A percentile compares a stretch with the other conserved stretches of the same genome.
These are phyloP conservation scores for Rhizopogon vulgaris DNA, from an alignment of 768 basidiomycete genomes.

Conservation along the genomic window DNA sequence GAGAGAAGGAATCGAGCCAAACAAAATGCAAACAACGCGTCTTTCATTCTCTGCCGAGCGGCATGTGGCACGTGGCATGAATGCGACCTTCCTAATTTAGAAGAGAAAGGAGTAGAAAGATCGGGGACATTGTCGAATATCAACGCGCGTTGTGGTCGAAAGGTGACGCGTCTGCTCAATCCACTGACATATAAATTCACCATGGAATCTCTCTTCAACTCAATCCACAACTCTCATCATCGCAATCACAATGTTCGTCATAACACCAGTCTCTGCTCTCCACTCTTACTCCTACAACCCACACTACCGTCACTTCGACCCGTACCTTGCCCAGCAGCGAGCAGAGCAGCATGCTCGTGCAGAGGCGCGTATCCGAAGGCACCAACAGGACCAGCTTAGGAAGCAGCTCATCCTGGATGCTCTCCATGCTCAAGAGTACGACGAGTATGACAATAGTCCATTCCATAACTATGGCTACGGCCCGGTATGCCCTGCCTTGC, in stretches of 20 bases:
- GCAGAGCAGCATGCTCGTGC: conserved; percentile 9
- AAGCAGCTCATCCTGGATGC: conserved; percentile 3
- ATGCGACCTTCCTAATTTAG: neutral
- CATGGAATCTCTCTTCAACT: neutral
- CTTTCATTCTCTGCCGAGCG: neutral
- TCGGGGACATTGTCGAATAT: too few species aligned
- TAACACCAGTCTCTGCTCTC: conserved; percentile 4
- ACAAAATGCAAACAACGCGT: conserved; percentile 19
- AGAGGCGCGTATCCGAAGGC: conserved; percentile 1
- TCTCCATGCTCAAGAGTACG: neutral
- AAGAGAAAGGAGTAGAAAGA: neutral
- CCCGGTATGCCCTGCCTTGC: too few species aligned
- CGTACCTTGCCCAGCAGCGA: conserved; percentile 21
- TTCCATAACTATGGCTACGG: neutral
- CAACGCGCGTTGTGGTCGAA: neutral
- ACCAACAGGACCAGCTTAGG: neutral
- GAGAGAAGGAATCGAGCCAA: conserved; percentile 11
- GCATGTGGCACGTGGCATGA: neutral
- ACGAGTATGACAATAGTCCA: neutral
- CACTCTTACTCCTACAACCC: neutral
- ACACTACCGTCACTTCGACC: neutral
- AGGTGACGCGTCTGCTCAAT: neutral
- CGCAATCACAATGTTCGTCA: conserved; percentile 6
- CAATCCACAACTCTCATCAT: neutral
- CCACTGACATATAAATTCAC: neutral